Conservation (phyloP, 768 basidiomycete species). For the Leccinum broughii region DNA sequence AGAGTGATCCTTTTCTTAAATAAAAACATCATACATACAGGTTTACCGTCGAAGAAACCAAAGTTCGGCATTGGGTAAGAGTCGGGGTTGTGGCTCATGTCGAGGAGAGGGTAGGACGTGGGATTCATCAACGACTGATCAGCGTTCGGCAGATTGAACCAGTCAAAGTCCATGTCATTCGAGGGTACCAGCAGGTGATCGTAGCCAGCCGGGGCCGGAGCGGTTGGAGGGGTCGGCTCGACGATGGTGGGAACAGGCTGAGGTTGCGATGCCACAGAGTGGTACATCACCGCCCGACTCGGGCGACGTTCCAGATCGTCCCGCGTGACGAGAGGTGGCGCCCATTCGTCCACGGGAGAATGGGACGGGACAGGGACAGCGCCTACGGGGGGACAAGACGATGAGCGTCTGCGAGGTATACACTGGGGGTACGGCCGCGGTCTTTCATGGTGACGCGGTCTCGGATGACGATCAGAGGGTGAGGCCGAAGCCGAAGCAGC, state of each 20-base stretch:
- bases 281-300: slow-evolving; percentile 35
- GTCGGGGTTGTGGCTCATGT: slow-evolving; percentile 5
- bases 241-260: neutral
- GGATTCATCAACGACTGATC: slow-evolving; percentile 8
- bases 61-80: neutral
- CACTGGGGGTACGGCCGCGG: slow-evolving; percentile 25
- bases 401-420: slow-evolving; percentile 36
- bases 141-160: slow-evolving; percentile 14
- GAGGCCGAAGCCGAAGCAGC: neutral
- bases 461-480: neutral
- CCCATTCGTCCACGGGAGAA: slow-evolving; percentile 17
- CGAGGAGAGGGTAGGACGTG: neutral
- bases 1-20: neutral
- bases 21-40: slow-evolving; percentile 13
- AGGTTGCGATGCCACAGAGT: slow-evolving; percentile 24
- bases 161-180: slow-evolving; percentile 6
- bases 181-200: neutral
- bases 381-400: slow-evolving; percentile 43
- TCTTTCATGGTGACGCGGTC: slow-evolving; percentile 17
- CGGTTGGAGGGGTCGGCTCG: slow-evolving; percentile 4
- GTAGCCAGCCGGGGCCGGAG: neutral
- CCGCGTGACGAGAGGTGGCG: slow-evolving; percentile 23
- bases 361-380: slow-evolving; percentile 30
- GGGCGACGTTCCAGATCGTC: slow-evolving; percentile 39
- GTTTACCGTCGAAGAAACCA: slow-evolving; percentile 12